Evolutionary conservation across 306 rosid genomes (phyloP).

Genomic region (Prosopis cineraria): DNA sequence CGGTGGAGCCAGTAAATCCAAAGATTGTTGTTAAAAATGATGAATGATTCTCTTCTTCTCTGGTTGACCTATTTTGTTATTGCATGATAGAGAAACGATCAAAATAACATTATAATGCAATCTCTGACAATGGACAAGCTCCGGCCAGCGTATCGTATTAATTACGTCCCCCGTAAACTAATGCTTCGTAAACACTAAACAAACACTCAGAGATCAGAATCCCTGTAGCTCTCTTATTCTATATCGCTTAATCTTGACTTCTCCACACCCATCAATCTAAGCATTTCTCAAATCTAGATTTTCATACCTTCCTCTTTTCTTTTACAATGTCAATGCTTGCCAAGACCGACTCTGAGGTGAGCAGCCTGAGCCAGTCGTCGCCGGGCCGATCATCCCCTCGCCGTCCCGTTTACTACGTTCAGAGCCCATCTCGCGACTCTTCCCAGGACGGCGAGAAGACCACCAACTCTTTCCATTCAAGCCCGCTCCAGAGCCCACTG

Average conservation of each 20-base stretch:
- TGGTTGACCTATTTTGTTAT: neutral
- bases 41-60: neutral
- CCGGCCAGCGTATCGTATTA: constrained; percentile 43
- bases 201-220: constrained; percentile 24
- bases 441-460: constrained; percentile 90
- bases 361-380: constrained; percentile 80
- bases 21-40: neutral
- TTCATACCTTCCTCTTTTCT: neutral
- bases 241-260: no score
- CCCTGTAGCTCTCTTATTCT: no score
- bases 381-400: constrained; percentile 77
- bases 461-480: constrained; percentile 77
- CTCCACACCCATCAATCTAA: neutral
- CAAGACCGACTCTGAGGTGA: constrained; percentile 90
- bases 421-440: constrained; percentile 80
- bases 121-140: constrained; percentile 27
- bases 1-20: neutral
- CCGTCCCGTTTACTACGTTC: constrained; percentile 72
- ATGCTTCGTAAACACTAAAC: constrained; percentile 44
- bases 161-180: constrained; percentile 43
- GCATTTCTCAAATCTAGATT: neutral
- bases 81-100: neutral
- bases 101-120: neutral
- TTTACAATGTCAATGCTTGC: constrained; percentile 48
- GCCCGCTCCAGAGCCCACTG: constrained; percentile 78